These are phyloP conservation scores for Sclerotinia borealis DNA, from an alignment of 2,329 filamentous ascomycete genomes.

Conservation along the genomic window DNA sequence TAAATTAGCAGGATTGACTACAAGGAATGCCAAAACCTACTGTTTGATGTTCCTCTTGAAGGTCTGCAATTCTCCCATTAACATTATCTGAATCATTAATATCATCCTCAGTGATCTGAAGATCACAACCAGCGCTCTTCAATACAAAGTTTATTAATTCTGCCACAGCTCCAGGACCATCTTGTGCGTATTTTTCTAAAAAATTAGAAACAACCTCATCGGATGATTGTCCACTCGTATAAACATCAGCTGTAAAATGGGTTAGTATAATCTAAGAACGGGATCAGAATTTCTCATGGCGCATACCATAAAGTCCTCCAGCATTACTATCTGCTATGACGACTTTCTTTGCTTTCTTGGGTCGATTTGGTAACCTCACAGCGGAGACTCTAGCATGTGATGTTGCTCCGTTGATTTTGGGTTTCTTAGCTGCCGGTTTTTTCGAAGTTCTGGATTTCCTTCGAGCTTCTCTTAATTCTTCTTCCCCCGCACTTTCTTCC, in stretches of 20 bases:
- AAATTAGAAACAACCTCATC: constrained; percentile 55
- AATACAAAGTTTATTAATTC: constrained; percentile 63
- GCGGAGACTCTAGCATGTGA: constrained; percentile 50
- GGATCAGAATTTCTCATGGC: background rate
- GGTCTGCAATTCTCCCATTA: constrained; percentile 67
- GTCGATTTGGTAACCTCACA: constrained; percentile 32
- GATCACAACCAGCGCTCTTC: constrained; percentile 71
- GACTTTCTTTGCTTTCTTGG: constrained; percentile 36
- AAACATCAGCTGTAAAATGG: constrained; percentile 50
- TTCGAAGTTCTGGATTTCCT: constrained; percentile 38
- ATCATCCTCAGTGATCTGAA: constrained; percentile 73
- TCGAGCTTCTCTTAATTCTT: constrained; percentile 38
- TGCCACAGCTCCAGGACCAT: constrained; percentile 49
- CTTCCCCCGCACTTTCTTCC: constrained; percentile 41
- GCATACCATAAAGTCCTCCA: constrained; percentile 29
- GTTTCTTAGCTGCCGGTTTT: constrained; percentile 58
- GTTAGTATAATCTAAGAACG: constrained; percentile 22
- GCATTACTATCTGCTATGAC: constrained; percentile 38
- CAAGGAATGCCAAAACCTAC: constrained; percentile 41
- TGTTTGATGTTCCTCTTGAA: constrained; percentile 84
- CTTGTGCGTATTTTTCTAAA: constrained; percentile 50
- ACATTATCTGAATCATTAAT: constrained; percentile 87
- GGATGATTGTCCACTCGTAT: constrained; percentile 50
- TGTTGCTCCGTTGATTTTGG: constrained; percentile 56
- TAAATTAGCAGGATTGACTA: constrained; percentile 5